Percentiles rank a stretch among this genome's conserved stretches.
Conservation (phyloP, 148 eudicot genomes). For the Rhododendron griersonianum region DNA sequence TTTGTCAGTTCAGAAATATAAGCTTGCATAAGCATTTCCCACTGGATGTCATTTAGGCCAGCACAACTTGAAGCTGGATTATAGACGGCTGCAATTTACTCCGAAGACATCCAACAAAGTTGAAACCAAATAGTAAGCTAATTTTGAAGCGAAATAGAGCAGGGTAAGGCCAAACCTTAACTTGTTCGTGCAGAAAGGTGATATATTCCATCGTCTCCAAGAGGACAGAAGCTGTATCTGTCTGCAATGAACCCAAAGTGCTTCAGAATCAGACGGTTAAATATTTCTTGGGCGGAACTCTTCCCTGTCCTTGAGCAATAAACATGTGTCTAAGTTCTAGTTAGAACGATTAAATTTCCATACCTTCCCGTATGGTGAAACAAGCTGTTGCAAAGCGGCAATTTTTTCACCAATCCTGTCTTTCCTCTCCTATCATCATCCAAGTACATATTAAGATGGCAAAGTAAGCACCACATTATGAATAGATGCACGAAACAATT, state of each 20-base stretch:
- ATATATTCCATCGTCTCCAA: constrained; percentile 80
- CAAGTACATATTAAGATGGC: constrained; percentile 8
- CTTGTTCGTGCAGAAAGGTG: constrained; percentile 82
- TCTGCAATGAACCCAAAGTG: constrained; percentile 46
- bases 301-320: background rate
- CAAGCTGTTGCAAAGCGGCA: constrained; percentile 75
- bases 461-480: background rate
- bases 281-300: background rate
- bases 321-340: background rate
- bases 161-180: constrained; percentile 50
- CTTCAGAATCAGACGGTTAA: constrained; percentile 3
- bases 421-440: constrained; percentile 59
- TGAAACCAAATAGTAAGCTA: background rate
- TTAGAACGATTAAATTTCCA: background rate
- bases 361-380: constrained; percentile 95
- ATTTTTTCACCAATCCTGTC: constrained; percentile 80
- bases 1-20: background rate
- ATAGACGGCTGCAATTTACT: background rate
- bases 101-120: background rate
- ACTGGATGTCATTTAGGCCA: background rate
- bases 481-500: background rate
- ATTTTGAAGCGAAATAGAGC: background rate
- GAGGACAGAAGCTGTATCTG: constrained; percentile 94
- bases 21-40: background rate
- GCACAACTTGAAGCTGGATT: background rate